Evolutionary conservation across 495 filamentous ascomycete species (phyloP), one percentile per base, ranked within the genome.

Genomic region (Rhizodiscina lignyota): DNA sequence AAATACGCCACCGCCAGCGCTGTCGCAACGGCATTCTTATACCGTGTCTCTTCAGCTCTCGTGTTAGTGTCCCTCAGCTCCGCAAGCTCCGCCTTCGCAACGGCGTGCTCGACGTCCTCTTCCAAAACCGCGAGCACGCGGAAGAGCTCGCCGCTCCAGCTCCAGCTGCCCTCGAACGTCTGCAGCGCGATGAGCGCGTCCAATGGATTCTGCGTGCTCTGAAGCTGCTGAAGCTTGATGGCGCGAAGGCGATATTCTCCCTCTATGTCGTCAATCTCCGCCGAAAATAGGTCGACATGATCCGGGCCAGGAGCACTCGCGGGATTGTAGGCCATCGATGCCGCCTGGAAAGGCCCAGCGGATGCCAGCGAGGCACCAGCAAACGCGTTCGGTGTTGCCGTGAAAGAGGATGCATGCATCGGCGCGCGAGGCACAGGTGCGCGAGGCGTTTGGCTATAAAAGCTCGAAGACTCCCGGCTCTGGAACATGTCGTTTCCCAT

Each of bases 101-200:
- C 33, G 30, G 32, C 17, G n/a, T n/a, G n/a, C n/a, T 34, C 28
- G 15, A 33, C 39, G 12, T 34, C 42, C 10, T 6, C 30, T 28
- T 45, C 34, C 6, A 26, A 23, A 6, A 49, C 26, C 6, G 20
- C 36, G 13, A 60, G 19, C n/a, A 55, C 29, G 2, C 34, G 37
- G 13, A 59, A 29, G 10, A 61, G 28, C 4, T 23, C 23, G 1
- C 38, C 35, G 38, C 21, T 35, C 37, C 48, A 55, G 3, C 38
- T 24, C 67, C 66, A 72, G 24, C 43, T 55, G 0, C 70, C 70
- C 2, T 59, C 49, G 35, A 74, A 73, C 13, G 44, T 44, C 47
- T 75, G 70, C 20, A 69, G 41, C 1, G 22, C 35, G 13, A 72
- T 60, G 0, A 73, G 38, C 0, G 17, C 23, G 36, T 42, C 35